Evolutionary conservation across 176 grass and related monocot genomes (phyloP).

Genomic region (Ensete glaucum): DNA sequence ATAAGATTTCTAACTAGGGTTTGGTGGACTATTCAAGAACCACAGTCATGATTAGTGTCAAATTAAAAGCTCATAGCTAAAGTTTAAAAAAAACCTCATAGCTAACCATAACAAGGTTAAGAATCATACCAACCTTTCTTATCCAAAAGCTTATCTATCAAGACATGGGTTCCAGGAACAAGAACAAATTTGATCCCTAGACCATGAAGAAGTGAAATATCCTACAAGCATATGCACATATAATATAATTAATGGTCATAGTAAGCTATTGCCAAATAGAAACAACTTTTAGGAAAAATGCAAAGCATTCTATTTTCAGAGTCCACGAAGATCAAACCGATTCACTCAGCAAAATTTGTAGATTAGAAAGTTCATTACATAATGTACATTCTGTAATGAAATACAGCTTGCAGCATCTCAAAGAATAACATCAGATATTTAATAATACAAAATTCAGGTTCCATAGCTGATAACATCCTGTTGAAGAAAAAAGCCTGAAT

Average conservation of each 20-base stretch:
- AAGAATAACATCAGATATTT: background rate
- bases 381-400: background rate
- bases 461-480: too few relatives aligned
- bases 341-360: background rate
- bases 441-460: too few relatives aligned
- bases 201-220: conserved; percentile 94
- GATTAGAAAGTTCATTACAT: background rate
- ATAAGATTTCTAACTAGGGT: background rate
- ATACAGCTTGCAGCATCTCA: background rate
- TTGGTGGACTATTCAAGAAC: background rate
- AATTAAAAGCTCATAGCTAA: background rate
- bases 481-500: too few relatives aligned
- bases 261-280: background rate
- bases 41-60: too few relatives aligned
- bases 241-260: conserved; percentile 1
- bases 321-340: background rate
- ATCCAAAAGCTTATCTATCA: conserved; percentile 82
- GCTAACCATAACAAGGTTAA: background rate
- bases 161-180: conserved; percentile 89
- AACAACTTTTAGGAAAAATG: conserved; percentile 1
- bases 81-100: background rate
- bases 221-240: conserved; percentile 31
- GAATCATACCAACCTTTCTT: conserved; percentile 47
- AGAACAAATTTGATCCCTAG: conserved; percentile 94
- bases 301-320: background rate